Evolutionary conservation across 768 basidiomycete genomes (phyloP), one percentile per base, ranked within the genome.

Genomic region (Pleurotus citrinopileatus): DNA sequence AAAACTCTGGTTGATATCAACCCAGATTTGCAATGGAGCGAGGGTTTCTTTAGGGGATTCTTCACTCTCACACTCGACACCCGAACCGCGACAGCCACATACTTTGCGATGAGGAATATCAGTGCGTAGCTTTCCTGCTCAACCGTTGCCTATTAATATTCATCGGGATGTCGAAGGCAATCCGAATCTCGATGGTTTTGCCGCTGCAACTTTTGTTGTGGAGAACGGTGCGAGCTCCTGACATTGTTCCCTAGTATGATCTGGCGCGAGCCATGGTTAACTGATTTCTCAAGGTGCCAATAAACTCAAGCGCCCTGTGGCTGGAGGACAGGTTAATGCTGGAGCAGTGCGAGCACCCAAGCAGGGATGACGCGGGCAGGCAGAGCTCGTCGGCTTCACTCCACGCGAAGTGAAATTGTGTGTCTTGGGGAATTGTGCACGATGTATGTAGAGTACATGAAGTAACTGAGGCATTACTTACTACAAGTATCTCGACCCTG

Each of bases 11-110:
- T 80, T 13, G 64, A 58, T 15, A 63, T 61, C 23, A 82, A 81
- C 65, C 56, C 70, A 1, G 78, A 82, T 57, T 63, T 84, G 34
- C 82, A 83, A 59, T 84, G 80, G 82, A 79, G 78, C 54, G 82
- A 84, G 64, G 81, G 76, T 7, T 80, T 77, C 4, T 81, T 71
- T 66, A 67, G 82, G 26, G 83, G 82, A 1, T 85, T 83, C 68
- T 83, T 82, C 66, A 79, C 81, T 27, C 67, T 85, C 8, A 71
- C 70, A 26, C 64, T 85, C 55, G 70, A 75, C 58, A 60, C 79
- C n/a, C 54, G 71, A 15, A 69, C 69, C 40, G 60, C 78, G 40
- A 76, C 71, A 26, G 78, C 82, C 19, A 80, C 80, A 17, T 83
- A 77, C 67, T 83, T 76, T 54, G 81, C 77, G 1, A 81, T 83